Percentiles rank a stretch among this genome's conserved stretches.
Evolutionary conservation across 1,284 basidiomycete species (phyloP).

Genomic region (Ceratobasidium sp.): DNA sequence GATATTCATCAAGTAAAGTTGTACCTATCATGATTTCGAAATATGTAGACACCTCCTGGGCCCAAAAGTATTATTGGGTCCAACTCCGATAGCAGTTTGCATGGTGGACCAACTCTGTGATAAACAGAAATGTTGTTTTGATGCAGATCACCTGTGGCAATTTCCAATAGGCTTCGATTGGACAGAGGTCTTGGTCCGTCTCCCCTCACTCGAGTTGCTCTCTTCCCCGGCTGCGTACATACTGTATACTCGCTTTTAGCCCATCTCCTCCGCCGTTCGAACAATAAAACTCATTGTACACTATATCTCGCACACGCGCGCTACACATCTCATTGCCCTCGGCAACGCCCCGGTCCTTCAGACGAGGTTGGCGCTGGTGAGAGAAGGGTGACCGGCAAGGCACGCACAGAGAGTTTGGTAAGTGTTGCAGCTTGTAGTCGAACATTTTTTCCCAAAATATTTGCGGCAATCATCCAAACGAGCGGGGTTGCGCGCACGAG

Average conservation of each 20-base stretch:
- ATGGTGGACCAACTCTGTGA: background rate
- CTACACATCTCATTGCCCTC: background rate
- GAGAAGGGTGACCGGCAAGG: background rate
- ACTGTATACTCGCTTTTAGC: constrained; percentile 18
- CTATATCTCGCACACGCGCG: background rate
- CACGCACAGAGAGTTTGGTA: background rate
- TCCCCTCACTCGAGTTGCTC: constrained; percentile 19
- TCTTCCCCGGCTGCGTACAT: constrained; percentile 16
- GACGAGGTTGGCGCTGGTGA: background rate
- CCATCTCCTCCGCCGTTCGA: background rate
- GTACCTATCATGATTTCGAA: background rate
- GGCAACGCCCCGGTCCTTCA: constrained; percentile 1
- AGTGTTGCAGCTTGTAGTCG: background rate
- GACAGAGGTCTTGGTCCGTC: background rate
- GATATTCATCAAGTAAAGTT: background rate
- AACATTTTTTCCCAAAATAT: background rate
- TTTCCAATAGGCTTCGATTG: constrained; percentile 25
- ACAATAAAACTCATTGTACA: background rate
- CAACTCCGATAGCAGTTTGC: background rate
- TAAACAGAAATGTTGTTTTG: constrained; percentile 15
- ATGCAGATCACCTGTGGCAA: constrained; percentile 48
- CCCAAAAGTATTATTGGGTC: background rate
- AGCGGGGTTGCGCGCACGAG: background rate
- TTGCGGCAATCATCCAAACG: background rate
- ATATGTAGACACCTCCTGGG: background rate